Conservation (phyloP, 768 basidiomycete genomes). For the Sarcomyxa edulis region DNA sequence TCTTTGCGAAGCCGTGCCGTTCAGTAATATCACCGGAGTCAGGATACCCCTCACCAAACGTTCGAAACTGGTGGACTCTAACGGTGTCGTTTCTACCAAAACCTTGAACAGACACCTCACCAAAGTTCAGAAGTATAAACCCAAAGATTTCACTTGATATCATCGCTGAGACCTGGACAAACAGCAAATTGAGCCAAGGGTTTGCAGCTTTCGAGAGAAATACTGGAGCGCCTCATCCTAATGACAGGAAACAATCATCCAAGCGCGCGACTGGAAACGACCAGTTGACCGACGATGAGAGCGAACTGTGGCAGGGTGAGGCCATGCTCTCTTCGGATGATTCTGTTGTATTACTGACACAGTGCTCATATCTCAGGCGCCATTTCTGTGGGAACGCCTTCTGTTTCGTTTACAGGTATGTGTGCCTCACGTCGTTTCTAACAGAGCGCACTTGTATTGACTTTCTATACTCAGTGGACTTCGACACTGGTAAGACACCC, state of each 20-base stretch:
- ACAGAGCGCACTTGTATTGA: too few relatives aligned
- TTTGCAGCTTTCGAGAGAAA: slow-evolving; percentile 40
- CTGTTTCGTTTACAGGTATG: slow-evolving; percentile 34
- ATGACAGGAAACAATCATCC: slow-evolving; percentile 10
- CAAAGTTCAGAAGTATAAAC: slow-evolving; percentile 15
- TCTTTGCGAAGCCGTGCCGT: slow-evolving; percentile 9
- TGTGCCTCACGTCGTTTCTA: not conserved
- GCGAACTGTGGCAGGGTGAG: slow-evolving; percentile 39
- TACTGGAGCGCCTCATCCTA: slow-evolving; percentile 34
- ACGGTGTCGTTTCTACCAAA: slow-evolving; percentile 19
- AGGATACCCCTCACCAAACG: slow-evolving; percentile 25
- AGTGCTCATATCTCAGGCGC: too few relatives aligned
- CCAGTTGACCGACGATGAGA: slow-evolving; percentile 29
- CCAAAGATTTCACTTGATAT: not conserved
- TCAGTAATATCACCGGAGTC: slow-evolving; percentile 8
- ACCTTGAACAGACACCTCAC: slow-evolving; percentile 18
- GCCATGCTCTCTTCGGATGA: too few relatives aligned
- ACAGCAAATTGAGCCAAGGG: slow-evolving; percentile 38
- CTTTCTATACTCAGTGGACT: slow-evolving; percentile 31
- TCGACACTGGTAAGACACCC: slow-evolving; percentile 35
- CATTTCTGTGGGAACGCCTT: slow-evolving; percentile 44
- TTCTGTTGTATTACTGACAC: too few relatives aligned
- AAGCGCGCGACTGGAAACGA: slow-evolving; percentile 24
- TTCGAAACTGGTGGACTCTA: slow-evolving; percentile 11
- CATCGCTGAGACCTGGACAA: too few relatives aligned